Percentiles rank a stretch among this genome's conserved stretches.
Evolutionary conservation across 352 stramenopile genomes (phyloP).

Genomic region (Halophytophthora polymorphica): DNA sequence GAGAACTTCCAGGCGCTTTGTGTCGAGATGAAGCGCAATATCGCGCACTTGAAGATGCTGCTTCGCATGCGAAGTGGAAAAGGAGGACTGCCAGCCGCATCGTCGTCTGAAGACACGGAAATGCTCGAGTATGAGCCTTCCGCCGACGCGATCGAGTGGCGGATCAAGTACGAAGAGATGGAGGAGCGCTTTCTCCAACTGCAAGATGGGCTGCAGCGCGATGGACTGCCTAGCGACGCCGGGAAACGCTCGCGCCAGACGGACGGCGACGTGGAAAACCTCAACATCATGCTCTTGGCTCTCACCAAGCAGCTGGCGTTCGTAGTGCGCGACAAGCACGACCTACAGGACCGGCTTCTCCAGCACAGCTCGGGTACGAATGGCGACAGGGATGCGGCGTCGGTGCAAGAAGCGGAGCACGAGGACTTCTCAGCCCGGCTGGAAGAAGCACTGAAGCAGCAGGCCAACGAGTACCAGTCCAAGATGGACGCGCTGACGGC

Average conservation of each 20-base stretch:
- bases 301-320: slow-evolving; percentile 65
- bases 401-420: slow-evolving; percentile 12
- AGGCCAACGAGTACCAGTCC: slow-evolving; percentile 41
- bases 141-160: slow-evolving; percentile 76
- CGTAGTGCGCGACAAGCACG: slow-evolving; percentile 75
- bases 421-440: slow-evolving; percentile 32
- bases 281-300: slow-evolving; percentile 66
- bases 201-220: slow-evolving; percentile 41
- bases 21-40: slow-evolving; percentile 52
- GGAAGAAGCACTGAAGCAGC: slow-evolving; percentile 38
- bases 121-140: slow-evolving; percentile 55
- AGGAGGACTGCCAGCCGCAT: background rate
- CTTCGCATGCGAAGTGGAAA: slow-evolving; percentile 32
- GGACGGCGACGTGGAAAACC: slow-evolving; percentile 42
- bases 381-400: slow-evolving; percentile 12
- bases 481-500: slow-evolving; percentile 36
- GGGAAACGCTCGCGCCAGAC: slow-evolving; percentile 6
- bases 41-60: slow-evolving; percentile 57
- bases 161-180: slow-evolving; percentile 81
- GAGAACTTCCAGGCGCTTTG: slow-evolving; percentile 51
- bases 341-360: slow-evolving; percentile 48
- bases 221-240: slow-evolving; percentile 7
- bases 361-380: slow-evolving; percentile 28
- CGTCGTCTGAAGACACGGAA: slow-evolving; percentile 14
- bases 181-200: slow-evolving; percentile 55